A percentile compares a stretch with the other conserved stretches of the same genome.
Evolutionary conservation across 2,329 filamentous ascomycete species (phyloP).

Genomic region (Aspergillus texensis): DNA sequence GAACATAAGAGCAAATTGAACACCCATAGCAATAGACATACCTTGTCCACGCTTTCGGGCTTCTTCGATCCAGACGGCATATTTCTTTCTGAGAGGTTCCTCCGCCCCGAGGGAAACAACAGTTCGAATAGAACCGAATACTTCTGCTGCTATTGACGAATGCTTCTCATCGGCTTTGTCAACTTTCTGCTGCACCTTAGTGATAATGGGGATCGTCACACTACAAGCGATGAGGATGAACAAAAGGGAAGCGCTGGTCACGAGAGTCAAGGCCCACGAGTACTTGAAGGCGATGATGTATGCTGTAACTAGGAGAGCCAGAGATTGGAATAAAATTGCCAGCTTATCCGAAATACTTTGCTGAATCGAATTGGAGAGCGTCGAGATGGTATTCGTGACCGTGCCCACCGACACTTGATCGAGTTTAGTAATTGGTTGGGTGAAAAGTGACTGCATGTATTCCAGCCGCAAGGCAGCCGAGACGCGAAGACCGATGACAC

Average conservation of each 20-base stretch:
- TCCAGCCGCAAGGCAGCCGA: constrained; percentile 54
- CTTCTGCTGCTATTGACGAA: constrained; percentile 44
- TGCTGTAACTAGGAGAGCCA: constrained; percentile 48
- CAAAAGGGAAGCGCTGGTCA: constrained; percentile 50
- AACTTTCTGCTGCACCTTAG: constrained; percentile 36
- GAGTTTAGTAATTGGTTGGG: constrained; percentile 53
- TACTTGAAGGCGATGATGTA: constrained; percentile 57
- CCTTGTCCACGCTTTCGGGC: constrained; percentile 35
- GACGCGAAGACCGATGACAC: constrained; percentile 54
- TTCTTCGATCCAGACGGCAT: constrained; percentile 40
- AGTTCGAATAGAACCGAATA: constrained; percentile 47
- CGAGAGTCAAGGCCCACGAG: constrained; percentile 56
- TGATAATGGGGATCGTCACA: constrained; percentile 36
- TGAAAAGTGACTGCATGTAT: constrained; percentile 54
- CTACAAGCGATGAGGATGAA: constrained; percentile 42
- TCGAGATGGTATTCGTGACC: constrained; percentile 56
- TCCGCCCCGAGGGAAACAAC: constrained; percentile 49
- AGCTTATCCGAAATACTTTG: constrained; percentile 59
- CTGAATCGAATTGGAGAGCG: constrained; percentile 56
- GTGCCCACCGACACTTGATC: constrained; percentile 55
- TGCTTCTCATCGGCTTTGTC: constrained; percentile 43
- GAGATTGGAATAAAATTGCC: constrained; percentile 45
- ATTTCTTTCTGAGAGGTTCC: constrained; percentile 37
- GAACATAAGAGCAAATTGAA: constrained; percentile 37
- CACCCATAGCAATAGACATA: constrained; percentile 31